Evolutionary conservation across 176 grass and related monocot species (phyloP).

Genomic region (Bolboschoenus planiculmis): DNA sequence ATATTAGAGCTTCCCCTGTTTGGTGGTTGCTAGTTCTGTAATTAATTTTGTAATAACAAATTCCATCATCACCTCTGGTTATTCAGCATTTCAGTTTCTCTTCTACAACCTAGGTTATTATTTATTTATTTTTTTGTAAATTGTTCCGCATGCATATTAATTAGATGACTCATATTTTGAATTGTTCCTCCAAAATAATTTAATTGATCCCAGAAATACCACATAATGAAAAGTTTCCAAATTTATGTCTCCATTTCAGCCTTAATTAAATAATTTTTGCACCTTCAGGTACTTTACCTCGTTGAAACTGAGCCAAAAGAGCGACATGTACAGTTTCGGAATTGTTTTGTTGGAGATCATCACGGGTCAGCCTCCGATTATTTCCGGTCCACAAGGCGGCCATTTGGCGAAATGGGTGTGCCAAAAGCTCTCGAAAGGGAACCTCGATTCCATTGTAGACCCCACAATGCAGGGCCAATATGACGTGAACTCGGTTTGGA

Average conservation of each 20-base stretch:
- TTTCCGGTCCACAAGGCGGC: neutral
- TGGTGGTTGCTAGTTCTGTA: too few relatives aligned
- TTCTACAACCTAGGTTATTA: too few relatives aligned
- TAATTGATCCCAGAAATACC: too few relatives aligned
- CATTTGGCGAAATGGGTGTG: slow-evolving; percentile 33
- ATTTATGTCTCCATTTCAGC: neutral
- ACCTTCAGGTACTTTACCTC: neutral
- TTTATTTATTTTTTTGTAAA: too few relatives aligned
- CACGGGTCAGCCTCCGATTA: slow-evolving; percentile 21
- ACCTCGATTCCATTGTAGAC: slow-evolving; percentile 39
- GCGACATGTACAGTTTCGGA: slow-evolving; percentile 37
- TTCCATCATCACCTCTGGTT: too few relatives aligned
- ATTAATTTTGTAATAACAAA: too few relatives aligned
- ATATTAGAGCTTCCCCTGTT: too few relatives aligned
- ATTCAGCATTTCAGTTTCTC: too few relatives aligned
- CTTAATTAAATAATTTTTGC: neutral
- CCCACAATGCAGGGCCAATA: slow-evolving; percentile 34
- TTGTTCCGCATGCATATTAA: too few relatives aligned
- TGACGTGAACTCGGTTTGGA: slow-evolving; percentile 52
- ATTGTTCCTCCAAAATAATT: too few relatives aligned
- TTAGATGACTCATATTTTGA: too few relatives aligned
- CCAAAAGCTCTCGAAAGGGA: slow-evolving; percentile 27
- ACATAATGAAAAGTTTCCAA: too few relatives aligned
- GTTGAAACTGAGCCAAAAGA: slow-evolving; percentile 30
- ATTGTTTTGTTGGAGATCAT: slow-evolving; percentile 37